Evolutionary conservation across 208 protist species (phyloP), one percentile per base, ranked within the genome.

Genomic region (Trypanosoma grayi): DNA sequence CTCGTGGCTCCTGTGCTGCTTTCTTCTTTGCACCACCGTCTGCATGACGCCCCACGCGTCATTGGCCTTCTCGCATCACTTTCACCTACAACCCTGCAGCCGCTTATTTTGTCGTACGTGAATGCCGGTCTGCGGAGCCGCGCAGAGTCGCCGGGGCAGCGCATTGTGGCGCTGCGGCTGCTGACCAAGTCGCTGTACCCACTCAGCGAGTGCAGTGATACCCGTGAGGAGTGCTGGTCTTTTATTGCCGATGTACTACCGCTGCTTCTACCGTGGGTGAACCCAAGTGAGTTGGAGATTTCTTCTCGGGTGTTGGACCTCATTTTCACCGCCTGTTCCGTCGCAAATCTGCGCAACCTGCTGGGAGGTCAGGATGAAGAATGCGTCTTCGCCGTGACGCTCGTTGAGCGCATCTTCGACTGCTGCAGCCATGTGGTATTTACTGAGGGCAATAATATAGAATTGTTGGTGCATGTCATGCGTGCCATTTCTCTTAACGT

Each of bases 1-100:
- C 72, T 90, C 34, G 57, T 87, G 9, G 52, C 73, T 8, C 83
- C 79, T 5, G 51, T 70, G 2, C 39, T 81, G 13, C 57, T 85
- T 36, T 54, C 77, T 1, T 52, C 70, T 10, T 65, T 87, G 14
- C 64, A 82, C 24, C 66, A 81, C 13, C 63, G 70, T 9, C 39
- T 73, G 14, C 25, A 50, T 1, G 44, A 63, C 13, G 53, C 53
- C 10, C 25, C 48, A n/a, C 44, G 43, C 52, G 57, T 75, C 7
- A 28, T 90, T 43, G 59, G 55, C 0, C 30, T 62, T 0, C 77
- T 90, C 16, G 40, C 75, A 13, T 67, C 63, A 11, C 74, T 90
- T 46, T 70, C 74, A 16, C 77, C 83, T 7, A 16, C 57, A 33
- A 52, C 51, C 2, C 70, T 79, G 27, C 58, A 75, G 52, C 72